Conservation (phyloP, 2,329 filamentous ascomycete genomes). For the Alternaria longipes region DNA sequence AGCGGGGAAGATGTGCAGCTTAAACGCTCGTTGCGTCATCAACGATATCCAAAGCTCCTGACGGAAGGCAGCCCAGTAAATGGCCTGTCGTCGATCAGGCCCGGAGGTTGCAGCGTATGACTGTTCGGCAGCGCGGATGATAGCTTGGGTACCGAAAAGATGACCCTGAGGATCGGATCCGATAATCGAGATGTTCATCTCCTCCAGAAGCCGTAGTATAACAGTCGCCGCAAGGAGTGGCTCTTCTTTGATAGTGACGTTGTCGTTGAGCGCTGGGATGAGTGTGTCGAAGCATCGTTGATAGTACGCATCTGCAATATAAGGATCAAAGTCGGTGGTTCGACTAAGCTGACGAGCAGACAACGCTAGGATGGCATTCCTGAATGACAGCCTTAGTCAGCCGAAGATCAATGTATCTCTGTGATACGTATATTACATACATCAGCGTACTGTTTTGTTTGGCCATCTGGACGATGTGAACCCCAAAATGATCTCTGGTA, state of each 20-base stretch:
- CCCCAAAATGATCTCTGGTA: conserved; percentile 44
- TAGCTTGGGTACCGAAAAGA: conserved; percentile 51
- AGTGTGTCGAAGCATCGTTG: conserved; percentile 53
- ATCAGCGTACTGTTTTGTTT: conserved; percentile 52
- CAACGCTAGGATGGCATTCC: conserved; percentile 54
- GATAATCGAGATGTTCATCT: conserved; percentile 53
- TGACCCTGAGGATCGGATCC: conserved; percentile 51
- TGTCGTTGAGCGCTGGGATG: conserved; percentile 53
- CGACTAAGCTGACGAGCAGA: conserved; percentile 55
- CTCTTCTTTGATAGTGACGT: conserved; percentile 52
- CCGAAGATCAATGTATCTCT: no score
- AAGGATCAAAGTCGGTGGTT: conserved; percentile 52
- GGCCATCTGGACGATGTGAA: conserved; percentile 48
- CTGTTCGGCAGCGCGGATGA: conserved; percentile 47
- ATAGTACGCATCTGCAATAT: conserved; percentile 55
- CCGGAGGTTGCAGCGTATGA: conserved; percentile 44
- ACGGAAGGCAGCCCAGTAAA: conserved; percentile 51
- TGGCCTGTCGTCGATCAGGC: conserved; percentile 47
- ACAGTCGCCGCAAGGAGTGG: conserved; percentile 54
- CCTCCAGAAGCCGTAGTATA: conserved; percentile 53
- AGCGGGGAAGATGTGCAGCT: conserved; percentile 49
- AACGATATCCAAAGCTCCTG: conserved; percentile 52
- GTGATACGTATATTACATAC: conserved; percentile 3
- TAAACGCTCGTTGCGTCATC: conserved; percentile 49
- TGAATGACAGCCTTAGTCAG: not conserved